Percentiles rank a stretch among this genome's conserved stretches.
Conservation (phyloP, 441 rosid species). For the Rhodomyrtus psidioides region DNA sequence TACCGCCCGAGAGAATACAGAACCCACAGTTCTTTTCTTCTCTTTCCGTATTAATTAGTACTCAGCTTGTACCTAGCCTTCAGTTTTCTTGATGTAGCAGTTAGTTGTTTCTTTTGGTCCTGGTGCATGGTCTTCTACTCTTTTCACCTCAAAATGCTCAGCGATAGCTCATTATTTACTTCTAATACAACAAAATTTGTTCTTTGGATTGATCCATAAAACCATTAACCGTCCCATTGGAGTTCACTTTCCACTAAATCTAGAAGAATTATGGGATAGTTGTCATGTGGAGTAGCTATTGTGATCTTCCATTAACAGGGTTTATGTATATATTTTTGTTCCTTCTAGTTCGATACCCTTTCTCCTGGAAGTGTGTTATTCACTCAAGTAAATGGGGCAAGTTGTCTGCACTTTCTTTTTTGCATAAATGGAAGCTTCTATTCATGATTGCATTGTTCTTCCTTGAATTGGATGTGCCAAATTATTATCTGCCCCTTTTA, state of each 20-base stretch:
- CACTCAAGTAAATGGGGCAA: not conserved
- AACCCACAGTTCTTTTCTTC: not conserved
- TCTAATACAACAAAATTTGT: not conserved
- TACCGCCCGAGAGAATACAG: not conserved
- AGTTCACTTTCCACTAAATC: not conserved
- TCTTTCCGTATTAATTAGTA: not conserved
- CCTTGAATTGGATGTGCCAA: not conserved
- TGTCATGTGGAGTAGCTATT: not conserved
- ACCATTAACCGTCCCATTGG: not conserved
- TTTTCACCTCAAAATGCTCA: not conserved
- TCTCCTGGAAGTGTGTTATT: not conserved
- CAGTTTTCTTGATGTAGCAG: not conserved
- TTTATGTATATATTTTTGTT: not conserved
- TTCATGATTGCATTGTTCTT: not conserved
- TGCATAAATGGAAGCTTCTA: not conserved
- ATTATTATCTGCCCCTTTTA: not conserved
- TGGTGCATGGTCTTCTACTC: not conserved
- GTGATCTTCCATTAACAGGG: not conserved
- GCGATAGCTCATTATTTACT: not conserved
- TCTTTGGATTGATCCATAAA: not conserved
- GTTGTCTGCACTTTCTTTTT: not conserved
- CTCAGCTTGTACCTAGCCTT: not conserved
- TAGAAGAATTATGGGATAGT: not conserved
- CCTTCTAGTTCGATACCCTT: not conserved
- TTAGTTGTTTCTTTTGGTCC: not conserved